Conservation (phyloP, 1,284 basidiomycete species). For the Mycosarcoma maydis region DNA sequence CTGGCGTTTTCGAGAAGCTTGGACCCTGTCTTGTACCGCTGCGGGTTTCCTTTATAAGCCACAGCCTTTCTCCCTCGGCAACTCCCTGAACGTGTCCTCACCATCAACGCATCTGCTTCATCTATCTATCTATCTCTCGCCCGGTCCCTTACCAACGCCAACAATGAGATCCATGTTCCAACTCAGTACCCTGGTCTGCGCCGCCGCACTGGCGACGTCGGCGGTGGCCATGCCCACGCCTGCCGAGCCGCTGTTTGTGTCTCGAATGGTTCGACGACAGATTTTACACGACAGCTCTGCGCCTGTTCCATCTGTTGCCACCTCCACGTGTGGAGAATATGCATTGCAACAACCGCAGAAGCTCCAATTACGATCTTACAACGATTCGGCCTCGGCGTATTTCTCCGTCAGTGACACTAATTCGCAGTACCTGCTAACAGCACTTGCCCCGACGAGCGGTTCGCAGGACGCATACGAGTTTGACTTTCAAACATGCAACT, state of each 20-base stretch:
- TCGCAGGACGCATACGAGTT: constrained; percentile 5
- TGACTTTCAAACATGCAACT: constrained; percentile 34
- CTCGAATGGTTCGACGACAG: constrained; percentile 22
- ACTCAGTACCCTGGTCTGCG: constrained; percentile 10
- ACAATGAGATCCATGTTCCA: constrained; percentile 20
- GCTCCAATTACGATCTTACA: constrained; percentile 22
- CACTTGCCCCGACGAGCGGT: not conserved
- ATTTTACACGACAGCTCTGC: constrained; percentile 1
- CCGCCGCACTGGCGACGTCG: constrained; percentile 8
- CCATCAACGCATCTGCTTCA: not conserved
- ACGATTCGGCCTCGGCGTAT: constrained; percentile 12
- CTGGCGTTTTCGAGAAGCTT: not conserved
- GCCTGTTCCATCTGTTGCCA: not conserved
- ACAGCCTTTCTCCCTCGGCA: not conserved
- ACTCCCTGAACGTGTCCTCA: not conserved
- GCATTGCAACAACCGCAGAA: constrained; percentile 16
- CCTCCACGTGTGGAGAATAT: constrained; percentile 17
- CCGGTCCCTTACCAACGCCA: too few relatives aligned
- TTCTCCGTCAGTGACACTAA: not conserved
- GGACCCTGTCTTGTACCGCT: not conserved
- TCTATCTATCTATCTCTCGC: too few relatives aligned
- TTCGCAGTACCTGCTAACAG: not conserved
- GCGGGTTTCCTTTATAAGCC: not conserved
- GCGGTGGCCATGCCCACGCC: constrained; percentile 14
- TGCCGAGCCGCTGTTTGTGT: constrained; percentile 21